Evolutionary conservation across 1,284 basidiomycete genomes (phyloP).

Genomic region (Leccinum griseonigrum): DNA sequence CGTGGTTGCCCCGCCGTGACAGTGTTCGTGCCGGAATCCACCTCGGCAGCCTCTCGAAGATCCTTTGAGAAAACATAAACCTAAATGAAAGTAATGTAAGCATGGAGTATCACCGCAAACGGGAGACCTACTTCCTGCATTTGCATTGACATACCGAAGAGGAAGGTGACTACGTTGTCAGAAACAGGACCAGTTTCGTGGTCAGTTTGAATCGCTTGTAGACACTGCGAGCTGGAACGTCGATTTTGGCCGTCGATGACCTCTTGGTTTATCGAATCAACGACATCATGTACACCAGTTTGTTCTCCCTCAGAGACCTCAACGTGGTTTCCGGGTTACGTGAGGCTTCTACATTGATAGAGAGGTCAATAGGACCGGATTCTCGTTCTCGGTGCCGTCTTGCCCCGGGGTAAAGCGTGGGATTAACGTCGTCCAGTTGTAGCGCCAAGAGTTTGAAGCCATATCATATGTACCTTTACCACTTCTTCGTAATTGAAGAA

Average conservation of each 20-base stretch:
- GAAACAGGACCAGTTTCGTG: slow-evolving; percentile 93
- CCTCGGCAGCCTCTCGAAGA: slow-evolving; percentile 94
- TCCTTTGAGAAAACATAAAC: slow-evolving; percentile 98
- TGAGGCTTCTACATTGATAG: slow-evolving; percentile 85
- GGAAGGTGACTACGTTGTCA: slow-evolving; percentile 91
- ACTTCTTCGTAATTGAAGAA: too few relatives aligned
- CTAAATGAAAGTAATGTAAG: slow-evolving; percentile 37
- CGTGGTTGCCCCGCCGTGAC: slow-evolving; percentile 65
- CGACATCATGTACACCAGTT: slow-evolving; percentile 46
- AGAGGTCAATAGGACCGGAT: slow-evolving; percentile 59
- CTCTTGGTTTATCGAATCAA: slow-evolving; percentile 87
- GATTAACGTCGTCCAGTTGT: slow-evolving; percentile 84
- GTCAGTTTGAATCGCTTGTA: slow-evolving; percentile 94
- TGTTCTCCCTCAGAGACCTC: slow-evolving; percentile 98
- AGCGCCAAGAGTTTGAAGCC: too few relatives aligned
- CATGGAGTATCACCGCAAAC: not conserved
- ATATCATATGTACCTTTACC: too few relatives aligned
- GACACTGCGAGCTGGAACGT: slow-evolving; percentile 87
- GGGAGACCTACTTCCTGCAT: slow-evolving; percentile 66
- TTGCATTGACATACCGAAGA: slow-evolving; percentile 90
- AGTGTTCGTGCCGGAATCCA: slow-evolving; percentile 85
- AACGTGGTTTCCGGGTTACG: slow-evolving; percentile 96
- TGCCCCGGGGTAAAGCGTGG: slow-evolving; percentile 80
- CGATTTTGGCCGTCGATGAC: slow-evolving; percentile 75
- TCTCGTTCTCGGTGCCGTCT: slow-evolving; percentile 51